Percentiles rank a stretch among this genome's conserved stretches.
Evolutionary conservation across 2,329 filamentous ascomycete genomes (phyloP).

Genomic region (Paecilomyces dactylethromorphus): DNA sequence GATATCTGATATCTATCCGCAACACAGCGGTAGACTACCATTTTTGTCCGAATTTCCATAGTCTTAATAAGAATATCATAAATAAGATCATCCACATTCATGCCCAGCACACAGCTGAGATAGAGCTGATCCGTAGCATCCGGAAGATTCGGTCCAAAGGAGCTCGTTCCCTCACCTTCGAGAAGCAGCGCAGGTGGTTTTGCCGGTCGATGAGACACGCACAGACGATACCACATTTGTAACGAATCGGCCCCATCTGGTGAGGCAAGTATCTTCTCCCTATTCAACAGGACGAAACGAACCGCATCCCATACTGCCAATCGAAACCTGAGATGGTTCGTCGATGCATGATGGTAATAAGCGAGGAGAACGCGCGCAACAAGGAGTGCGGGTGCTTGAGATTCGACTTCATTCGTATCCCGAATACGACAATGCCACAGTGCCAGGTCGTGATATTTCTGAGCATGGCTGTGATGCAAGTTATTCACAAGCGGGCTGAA

Average conservation of each 20-base stretch:
- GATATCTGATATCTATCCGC: slow-evolving; percentile 1
- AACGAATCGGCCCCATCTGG: slow-evolving; percentile 3
- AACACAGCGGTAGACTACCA: slow-evolving; percentile 10
- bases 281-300: not conserved
- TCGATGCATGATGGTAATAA: not conserved
- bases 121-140: slow-evolving; percentile 9
- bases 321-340: not conserved
- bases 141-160: slow-evolving; percentile 5
- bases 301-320: not conserved
- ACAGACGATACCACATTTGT: slow-evolving; percentile 17
- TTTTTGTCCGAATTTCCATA: slow-evolving; percentile 11
- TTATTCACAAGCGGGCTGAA: not conserved
- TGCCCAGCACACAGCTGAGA: slow-evolving; percentile 9
- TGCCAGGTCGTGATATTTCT: not conserved
- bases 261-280: not conserved
- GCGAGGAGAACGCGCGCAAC: not conserved
- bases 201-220: slow-evolving; percentile 10
- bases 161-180: slow-evolving; percentile 10
- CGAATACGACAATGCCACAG: not conserved
- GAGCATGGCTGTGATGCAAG: not conserved
- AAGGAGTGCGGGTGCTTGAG: not conserved
- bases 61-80: slow-evolving; percentile 16
- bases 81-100: slow-evolving; percentile 13
- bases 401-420: not conserved
- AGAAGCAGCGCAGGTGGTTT: slow-evolving; percentile 11